Percentiles rank a stretch among this genome's conserved stretches.
Evolutionary conservation across 345 rosid genomes (phyloP).

Genomic region (Lumnitzera racemosa): DNA sequence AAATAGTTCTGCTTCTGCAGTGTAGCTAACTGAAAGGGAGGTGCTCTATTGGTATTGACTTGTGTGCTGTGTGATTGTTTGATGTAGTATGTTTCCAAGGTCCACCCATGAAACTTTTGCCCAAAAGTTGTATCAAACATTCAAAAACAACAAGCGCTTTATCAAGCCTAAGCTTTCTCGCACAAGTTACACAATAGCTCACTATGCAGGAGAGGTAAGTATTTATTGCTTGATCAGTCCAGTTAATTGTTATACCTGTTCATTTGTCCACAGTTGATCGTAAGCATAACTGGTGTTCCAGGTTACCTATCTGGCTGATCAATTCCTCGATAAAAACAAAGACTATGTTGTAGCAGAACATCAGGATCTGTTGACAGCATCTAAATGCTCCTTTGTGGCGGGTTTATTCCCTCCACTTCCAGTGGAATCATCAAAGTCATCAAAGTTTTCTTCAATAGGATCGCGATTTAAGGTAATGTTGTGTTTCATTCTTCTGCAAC

Average conservation of each 20-base stretch:
- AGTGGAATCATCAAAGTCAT: constrained; percentile 87
- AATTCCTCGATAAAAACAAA: constrained; percentile 96
- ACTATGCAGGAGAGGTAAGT: constrained; percentile 98
- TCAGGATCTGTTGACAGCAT: constrained; percentile 83
- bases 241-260: too few relatives aligned
- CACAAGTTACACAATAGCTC: constrained; percentile 86
- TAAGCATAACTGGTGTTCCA: constrained; percentile 16
- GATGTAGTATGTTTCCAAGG: constrained; percentile 89
- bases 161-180: constrained; percentile 98
- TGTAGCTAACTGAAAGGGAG: too few relatives aligned
- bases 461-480: constrained; percentile 84
- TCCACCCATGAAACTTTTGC: constrained; percentile 99
- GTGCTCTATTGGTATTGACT: not conserved
- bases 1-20: too few relatives aligned
- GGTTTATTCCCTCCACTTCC: constrained; percentile 79
- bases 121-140: constrained; percentile 96
- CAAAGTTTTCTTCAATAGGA: constrained; percentile 97
- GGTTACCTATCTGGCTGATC: constrained; percentile 90
- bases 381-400: constrained; percentile 70
- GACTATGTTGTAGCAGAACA: constrained; percentile 99
- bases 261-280: too few relatives aligned
- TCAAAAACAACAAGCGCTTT: constrained; percentile 89
- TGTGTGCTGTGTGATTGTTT: constrained; percentile 19
- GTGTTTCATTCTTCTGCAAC: constrained; percentile 2
- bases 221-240: not conserved